Conservation (phyloP, 805 yeast genomes). For the Candida lessepsii region DNA sequence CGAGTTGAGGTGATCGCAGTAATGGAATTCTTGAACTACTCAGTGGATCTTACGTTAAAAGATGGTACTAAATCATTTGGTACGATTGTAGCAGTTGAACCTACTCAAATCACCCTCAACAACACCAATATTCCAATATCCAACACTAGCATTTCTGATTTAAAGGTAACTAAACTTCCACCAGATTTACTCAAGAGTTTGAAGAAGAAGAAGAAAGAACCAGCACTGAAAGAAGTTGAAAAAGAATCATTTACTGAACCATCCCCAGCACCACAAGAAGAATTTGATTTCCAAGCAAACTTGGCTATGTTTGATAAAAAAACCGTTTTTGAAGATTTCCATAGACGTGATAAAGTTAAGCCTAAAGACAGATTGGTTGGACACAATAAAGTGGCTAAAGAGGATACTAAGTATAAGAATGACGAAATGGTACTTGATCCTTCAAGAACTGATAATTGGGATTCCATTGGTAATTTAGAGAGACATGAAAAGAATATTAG, state of each 20-base stretch:
- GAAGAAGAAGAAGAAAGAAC: conserved; percentile 19
- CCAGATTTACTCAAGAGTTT: conserved; percentile 19
- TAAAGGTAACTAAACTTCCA: conserved; percentile 59
- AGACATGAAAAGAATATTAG: conserved; percentile 12
- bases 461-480: conserved; percentile 31
- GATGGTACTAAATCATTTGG: conserved; percentile 39
- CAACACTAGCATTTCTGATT: conserved; percentile 48
- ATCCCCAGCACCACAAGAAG: conserved; percentile 28
- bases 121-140: conserved; percentile 19
- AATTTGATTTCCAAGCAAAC: conserved; percentile 84
- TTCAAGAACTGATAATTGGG: conserved; percentile 52
- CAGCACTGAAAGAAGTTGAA: conserved; percentile 8
- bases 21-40: conserved; percentile 43
- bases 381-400: conserved; percentile 52
- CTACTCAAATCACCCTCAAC: conserved; percentile 25
- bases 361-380: conserved; percentile 69
- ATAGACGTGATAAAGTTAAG: conserved; percentile 57
- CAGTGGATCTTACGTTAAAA: conserved; percentile 36
- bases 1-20: not conserved
- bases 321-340: conserved; percentile 75
- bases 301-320: conserved; percentile 79
- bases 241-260: not conserved
- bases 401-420: conserved; percentile 53
- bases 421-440: conserved; percentile 70
- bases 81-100: conserved; percentile 32